Conservation (phyloP, 345 rosid species). For the Hibiscus trionum region DNA sequence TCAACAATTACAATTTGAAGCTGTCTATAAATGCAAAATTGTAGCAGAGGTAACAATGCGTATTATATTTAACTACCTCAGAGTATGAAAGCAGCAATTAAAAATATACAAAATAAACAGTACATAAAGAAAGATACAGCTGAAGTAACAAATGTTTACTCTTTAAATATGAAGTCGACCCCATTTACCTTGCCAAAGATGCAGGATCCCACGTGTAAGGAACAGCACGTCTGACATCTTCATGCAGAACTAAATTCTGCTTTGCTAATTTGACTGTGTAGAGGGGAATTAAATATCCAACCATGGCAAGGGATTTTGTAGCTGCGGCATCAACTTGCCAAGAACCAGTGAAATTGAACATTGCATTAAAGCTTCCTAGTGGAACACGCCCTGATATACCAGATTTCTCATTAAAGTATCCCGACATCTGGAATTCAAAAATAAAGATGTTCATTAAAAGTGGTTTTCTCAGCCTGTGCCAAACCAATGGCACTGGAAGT, state of each 20-base stretch:
- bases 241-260: conserved; percentile 40
- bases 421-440: conserved; percentile 71
- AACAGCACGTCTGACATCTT: conserved; percentile 70
- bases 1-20: conserved; percentile 18
- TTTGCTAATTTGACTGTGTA: conserved; percentile 51
- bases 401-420: conserved; percentile 54
- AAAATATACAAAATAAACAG: not conserved
- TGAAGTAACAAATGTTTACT: not conserved
- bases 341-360: conserved; percentile 95
- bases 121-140: not conserved
- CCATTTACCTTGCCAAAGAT: conserved; percentile 68
- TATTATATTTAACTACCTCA: not conserved
- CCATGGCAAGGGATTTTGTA: conserved; percentile 87
- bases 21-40: no score
- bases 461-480: not conserved
- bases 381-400: conserved; percentile 73
- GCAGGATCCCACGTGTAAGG: conserved; percentile 99
- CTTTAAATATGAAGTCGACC: not conserved
- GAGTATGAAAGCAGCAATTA: not conserved
- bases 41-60: no score
- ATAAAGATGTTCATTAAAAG: conserved; percentile 10
- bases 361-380: conserved; percentile 90
- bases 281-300: conserved; percentile 71
- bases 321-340: conserved; percentile 92
- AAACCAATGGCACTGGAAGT: not conserved